A percentile compares a stretch with the other conserved stretches of the same genome.
phyloP scores from a whole-genome alignment of 2,329 filamentous ascomycete species.

The Penicillium sp. region DNA sequence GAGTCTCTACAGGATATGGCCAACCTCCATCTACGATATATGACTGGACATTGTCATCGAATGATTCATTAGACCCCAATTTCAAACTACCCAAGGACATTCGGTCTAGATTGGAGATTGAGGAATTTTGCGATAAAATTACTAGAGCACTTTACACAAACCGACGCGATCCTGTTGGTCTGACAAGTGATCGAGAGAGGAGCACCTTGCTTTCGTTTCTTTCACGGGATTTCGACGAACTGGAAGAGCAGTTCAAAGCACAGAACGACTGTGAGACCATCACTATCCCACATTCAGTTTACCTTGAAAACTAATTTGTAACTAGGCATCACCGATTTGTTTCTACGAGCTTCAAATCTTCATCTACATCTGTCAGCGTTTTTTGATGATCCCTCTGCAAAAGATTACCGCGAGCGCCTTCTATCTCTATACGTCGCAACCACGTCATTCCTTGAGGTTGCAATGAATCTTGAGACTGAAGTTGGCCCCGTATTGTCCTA shows the following conservation, averaged over 20 bases:
- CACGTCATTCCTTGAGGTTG: conserved; percentile 52
- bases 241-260: conserved; percentile 55
- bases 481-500: conserved; percentile 56
- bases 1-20: conserved; percentile 70
- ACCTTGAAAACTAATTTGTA: conserved; percentile 8
- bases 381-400: conserved; percentile 52
- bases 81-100: conserved; percentile 58
- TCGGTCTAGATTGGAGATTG: conserved; percentile 57
- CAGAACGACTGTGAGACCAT: conserved; percentile 45
- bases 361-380: conserved; percentile 55
- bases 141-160: conserved; percentile 62
- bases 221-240: conserved; percentile 52
- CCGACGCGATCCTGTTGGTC: conserved; percentile 57
- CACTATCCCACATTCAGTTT: not conserved
- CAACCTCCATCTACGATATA: conserved; percentile 67
- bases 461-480: conserved; percentile 49
- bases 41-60: conserved; percentile 60
- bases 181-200: conserved; percentile 51
- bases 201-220: conserved; percentile 51
- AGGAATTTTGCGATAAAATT: conserved; percentile 63
- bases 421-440: conserved; percentile 51
- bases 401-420: conserved; percentile 52
- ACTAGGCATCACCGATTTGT: conserved; percentile 51
- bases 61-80: conserved; percentile 48
- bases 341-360: conserved; percentile 51